Evolutionary conservation across 495 filamentous ascomycete genomes (phyloP), one percentile per base, ranked within the genome.

Genomic region (Margaritispora aquatica): DNA sequence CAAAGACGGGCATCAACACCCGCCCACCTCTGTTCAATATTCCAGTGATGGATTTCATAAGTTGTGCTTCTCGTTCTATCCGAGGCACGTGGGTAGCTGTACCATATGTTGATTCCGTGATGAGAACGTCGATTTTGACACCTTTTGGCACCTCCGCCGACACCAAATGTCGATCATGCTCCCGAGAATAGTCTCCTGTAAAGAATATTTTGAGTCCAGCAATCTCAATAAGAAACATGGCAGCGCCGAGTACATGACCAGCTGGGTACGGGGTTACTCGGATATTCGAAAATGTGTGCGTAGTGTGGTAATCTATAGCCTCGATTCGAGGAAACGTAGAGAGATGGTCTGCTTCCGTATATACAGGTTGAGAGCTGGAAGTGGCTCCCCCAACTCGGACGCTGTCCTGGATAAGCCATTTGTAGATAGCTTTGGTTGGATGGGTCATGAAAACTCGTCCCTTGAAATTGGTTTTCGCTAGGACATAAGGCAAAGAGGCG

Each of bases 381-480:
- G 89, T 87, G 0, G 88, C 90, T 69, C 90, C 80, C 51, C 86
- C 84, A 31, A 98, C 92, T 59, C 94, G 86, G 26, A 98, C 88
- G 68, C 88, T 92, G 74, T 98, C 94, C 70, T 96, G 91, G 54
- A 97, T 96, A 31, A 98, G 80, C 92, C 93, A 97, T 77, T 97
- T 97, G 80, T 98, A 98, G 73, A 98, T 98, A 60, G 94, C 94
- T 73, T 97, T 97, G 23, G 94, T 98, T 4, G 94, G 89, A 75
- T 97, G 94, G 24, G 94, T 98, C 93, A 97, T 98, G 75, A 97
- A 97, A 58, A 97, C 92, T 26, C 92, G 84, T 55, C 94, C 94
- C 62, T 88, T 86, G 80, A 98, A 98, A 68, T 95, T 96, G 49
- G 94, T 97, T 74, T 98, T 97, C 59, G 93, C 87, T 69, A 98